Evolutionary conservation across 495 filamentous ascomycete species (phyloP).

Genomic region (Aspergillus hancockii): DNA sequence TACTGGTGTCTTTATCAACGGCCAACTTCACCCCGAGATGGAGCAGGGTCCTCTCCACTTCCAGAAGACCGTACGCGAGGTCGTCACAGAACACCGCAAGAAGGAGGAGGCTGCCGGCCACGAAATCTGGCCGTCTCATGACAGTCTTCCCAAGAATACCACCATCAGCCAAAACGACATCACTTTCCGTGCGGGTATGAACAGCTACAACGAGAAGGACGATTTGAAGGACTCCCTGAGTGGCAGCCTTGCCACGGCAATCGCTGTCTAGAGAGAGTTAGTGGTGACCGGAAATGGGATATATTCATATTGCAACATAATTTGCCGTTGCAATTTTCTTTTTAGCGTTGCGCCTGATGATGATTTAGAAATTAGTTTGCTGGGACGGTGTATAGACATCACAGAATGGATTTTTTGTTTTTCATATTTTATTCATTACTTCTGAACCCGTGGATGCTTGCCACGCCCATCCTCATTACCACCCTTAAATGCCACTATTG

Average conservation of each 20-base stretch:
- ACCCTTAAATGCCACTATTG: too few relatives aligned
- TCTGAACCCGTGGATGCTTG: background rate
- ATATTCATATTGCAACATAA: background rate
- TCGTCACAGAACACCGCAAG: constrained; percentile 39
- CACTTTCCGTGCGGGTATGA: constrained; percentile 23
- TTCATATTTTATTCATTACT: background rate
- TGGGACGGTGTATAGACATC: background rate
- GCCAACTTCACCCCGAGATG: constrained; percentile 44
- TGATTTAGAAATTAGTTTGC: constrained; percentile 1
- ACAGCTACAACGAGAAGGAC: constrained; percentile 27
- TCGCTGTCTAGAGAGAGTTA: background rate
- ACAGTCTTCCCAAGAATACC: constrained; percentile 31
- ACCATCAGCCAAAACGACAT: constrained; percentile 35
- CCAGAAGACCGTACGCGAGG: constrained; percentile 43
- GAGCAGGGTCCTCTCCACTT: constrained; percentile 50
- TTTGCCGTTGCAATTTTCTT: background rate
- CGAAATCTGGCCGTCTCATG: constrained; percentile 53
- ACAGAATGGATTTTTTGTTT: background rate
- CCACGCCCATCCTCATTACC: too few relatives aligned
- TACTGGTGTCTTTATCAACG: constrained; percentile 43
- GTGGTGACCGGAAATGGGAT: background rate
- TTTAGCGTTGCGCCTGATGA: background rate
- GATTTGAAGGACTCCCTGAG: background rate
- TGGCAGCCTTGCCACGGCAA: background rate
- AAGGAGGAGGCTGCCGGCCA: constrained; percentile 38